These are phyloP conservation scores for Guadua angustifolia DNA, from an alignment of 176 grass and related monocot genomes.

Conservation along the genomic window DNA sequence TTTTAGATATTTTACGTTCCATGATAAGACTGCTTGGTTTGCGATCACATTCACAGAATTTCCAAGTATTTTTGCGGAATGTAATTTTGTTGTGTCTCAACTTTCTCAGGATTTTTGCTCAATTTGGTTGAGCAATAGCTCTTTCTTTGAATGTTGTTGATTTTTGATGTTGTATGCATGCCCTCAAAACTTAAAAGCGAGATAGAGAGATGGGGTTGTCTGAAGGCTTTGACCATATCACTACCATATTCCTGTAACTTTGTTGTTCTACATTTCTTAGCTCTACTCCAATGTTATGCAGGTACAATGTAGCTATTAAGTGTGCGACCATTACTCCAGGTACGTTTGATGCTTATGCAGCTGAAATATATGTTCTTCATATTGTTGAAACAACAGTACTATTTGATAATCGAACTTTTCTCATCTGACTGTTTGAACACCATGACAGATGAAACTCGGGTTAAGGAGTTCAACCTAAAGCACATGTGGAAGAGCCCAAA, in stretches of 20 bases:
- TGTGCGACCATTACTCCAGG: constrained; percentile 98
- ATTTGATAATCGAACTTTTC: not conserved
- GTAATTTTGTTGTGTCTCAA: not conserved
- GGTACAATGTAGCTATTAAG: constrained; percentile 98
- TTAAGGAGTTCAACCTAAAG: constrained; percentile 92
- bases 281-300: constrained; percentile 46
- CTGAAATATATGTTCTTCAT: constrained; percentile 28
- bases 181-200: not conserved
- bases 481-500: constrained; percentile 95
- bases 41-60: constrained; percentile 11
- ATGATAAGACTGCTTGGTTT: not conserved
- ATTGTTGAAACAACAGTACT: constrained; percentile 23
- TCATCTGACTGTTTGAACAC: constrained; percentile 41
- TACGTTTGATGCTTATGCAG: constrained; percentile 52
- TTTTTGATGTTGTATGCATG: not conserved
- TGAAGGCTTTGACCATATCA: not conserved
- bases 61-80: not conserved
- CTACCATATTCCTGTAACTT: not conserved
- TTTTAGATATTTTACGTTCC: constrained; percentile 7
- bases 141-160: not conserved
- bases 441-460: constrained; percentile 69
- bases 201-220: not conserved
- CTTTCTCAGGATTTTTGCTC: not conserved
- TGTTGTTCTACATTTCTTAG: constrained; percentile 19
- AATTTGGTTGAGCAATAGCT: not conserved